These are phyloP conservation scores for Barnettozyma sp. DNA, from an alignment of 805 yeast genomes.

Conservation along the genomic window DNA sequence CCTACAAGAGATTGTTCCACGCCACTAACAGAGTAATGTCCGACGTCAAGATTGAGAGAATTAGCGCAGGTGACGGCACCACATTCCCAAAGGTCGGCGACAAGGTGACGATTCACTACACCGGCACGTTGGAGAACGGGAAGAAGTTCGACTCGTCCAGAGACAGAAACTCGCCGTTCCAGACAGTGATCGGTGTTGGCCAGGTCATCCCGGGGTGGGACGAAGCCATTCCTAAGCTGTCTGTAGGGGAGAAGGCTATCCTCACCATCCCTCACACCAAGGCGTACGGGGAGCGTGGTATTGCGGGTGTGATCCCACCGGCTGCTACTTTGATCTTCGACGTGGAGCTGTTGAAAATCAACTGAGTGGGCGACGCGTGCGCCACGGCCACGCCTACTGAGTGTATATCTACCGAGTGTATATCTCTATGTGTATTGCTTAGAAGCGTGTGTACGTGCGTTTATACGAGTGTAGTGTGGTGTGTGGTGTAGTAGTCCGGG, in stretches of 20 bases:
- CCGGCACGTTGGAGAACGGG: constrained; percentile 92
- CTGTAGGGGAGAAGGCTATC: constrained; percentile 89
- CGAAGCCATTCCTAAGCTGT: constrained; percentile 84
- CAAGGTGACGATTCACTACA: constrained; percentile 87
- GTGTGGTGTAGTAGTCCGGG: too few relatives aligned
- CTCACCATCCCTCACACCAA: constrained; percentile 88
- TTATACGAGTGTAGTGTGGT: too few relatives aligned
- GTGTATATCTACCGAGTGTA: too few relatives aligned
- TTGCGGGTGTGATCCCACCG: constrained; percentile 96
- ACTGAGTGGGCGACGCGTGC: constrained; percentile 26
- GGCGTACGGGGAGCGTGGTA: constrained; percentile 93
- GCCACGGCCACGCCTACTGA: too few relatives aligned
- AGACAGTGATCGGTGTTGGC: constrained; percentile 90
- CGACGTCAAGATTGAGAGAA: constrained; percentile 26
- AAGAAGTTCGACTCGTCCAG: constrained; percentile 93
- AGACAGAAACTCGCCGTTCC: constrained; percentile 94
- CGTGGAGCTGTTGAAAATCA: constrained; percentile 56
- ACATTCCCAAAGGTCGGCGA: constrained; percentile 86
- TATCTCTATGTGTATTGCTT: too few relatives aligned
- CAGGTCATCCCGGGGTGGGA: constrained; percentile 98
- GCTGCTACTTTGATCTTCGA: constrained; percentile 88
- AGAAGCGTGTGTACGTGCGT: too few relatives aligned
- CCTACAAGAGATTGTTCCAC: constrained; percentile 18
- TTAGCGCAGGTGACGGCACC: constrained; percentile 60
- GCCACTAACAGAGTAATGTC: constrained; percentile 21